Evolutionary conservation across 768 basidiomycete genomes (phyloP).

Genomic region (Russula sp.): DNA sequence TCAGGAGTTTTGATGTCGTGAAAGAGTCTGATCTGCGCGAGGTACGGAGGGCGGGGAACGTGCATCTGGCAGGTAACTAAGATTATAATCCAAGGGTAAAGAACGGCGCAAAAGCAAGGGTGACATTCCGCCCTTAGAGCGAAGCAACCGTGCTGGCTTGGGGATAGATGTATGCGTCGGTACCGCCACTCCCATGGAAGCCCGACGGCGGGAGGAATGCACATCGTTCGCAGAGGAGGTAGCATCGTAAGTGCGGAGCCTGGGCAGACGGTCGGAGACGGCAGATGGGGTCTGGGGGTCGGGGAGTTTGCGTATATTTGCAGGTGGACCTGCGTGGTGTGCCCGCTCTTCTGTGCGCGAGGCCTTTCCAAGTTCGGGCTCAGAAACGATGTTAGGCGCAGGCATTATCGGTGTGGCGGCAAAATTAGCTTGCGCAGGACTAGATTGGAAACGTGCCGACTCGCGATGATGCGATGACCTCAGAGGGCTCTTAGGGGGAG

Average conservation of each 20-base stretch:
- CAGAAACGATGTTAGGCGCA: background rate
- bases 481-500: background rate
- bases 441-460: background rate
- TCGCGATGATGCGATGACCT: constrained; percentile 6
- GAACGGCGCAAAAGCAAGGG: background rate
- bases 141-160: background rate
- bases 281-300: background rate
- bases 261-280: background rate
- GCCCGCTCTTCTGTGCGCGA: background rate
- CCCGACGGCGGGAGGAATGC: background rate
- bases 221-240: background rate
- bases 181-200: background rate
- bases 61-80: constrained; percentile 5
- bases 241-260: background rate
- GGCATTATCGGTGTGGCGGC: background rate
- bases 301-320: background rate
- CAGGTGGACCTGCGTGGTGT: background rate
- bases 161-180: background rate
- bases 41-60: constrained; percentile 10
- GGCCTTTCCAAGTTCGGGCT: background rate
- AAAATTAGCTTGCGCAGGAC: background rate
- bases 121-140: background rate
- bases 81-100: background rate
- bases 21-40: constrained; percentile 12
- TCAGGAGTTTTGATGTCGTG: constrained; percentile 10